phyloP scores from a whole-genome alignment of 2,329 filamentous ascomycete genomes.

The Harringtonia aguacate region DNA sequence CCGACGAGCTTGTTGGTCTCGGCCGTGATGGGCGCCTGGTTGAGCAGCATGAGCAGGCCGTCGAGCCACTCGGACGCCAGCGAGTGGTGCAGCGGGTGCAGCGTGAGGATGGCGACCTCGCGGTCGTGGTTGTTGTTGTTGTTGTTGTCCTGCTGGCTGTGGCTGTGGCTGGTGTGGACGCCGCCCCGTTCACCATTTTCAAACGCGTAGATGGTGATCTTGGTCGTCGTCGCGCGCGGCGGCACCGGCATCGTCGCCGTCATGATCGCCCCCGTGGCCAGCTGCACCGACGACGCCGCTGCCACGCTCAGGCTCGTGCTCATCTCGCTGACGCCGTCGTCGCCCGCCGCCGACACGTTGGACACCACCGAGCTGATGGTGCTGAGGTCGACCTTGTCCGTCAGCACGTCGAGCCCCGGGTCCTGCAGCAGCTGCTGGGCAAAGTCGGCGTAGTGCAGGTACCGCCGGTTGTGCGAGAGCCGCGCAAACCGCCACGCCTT shows the following conservation, averaged over 20 bases:
- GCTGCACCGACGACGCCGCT: background rate
- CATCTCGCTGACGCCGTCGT: constrained; percentile 33
- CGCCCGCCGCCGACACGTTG: constrained; percentile 64
- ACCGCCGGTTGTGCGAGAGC: constrained; percentile 82
- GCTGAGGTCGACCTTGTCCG: constrained; percentile 76
- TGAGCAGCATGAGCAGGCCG: constrained; percentile 85
- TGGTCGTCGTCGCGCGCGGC: constrained; percentile 50
- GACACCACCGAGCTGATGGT: constrained; percentile 89
- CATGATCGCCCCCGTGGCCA: background rate
- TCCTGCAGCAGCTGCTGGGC: constrained; percentile 50
- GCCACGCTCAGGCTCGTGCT: constrained; percentile 16
- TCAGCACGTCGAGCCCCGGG: constrained; percentile 62
- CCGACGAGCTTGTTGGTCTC: constrained; percentile 87
- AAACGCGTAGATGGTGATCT: constrained; percentile 85
- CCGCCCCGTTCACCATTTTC: constrained; percentile 23
- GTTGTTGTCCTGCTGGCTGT: constrained; percentile 9
- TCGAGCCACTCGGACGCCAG: constrained; percentile 95
- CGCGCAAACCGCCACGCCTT: constrained; percentile 72
- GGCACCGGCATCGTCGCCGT: constrained; percentile 7
- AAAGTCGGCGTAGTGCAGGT: constrained; percentile 85
- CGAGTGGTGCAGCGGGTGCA: constrained; percentile 70
- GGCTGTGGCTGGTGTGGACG: too few species aligned
- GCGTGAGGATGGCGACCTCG: constrained; percentile 69
- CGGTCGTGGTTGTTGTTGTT: constrained; percentile 5
- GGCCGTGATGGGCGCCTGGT: constrained; percentile 92